Conservation (phyloP, 495 filamentous ascomycete genomes). For the Penicilliopsis zonata region DNA sequence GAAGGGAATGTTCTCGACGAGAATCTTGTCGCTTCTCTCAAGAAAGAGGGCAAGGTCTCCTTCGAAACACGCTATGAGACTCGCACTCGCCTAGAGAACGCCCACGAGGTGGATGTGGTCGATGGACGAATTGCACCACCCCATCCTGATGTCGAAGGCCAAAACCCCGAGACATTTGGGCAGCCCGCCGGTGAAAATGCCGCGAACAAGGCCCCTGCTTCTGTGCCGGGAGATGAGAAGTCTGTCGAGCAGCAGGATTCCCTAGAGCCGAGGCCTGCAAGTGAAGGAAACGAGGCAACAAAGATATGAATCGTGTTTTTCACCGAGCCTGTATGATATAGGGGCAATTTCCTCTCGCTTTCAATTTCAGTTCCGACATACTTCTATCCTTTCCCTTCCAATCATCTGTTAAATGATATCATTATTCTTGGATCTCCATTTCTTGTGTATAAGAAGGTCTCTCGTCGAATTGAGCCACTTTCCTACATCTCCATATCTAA, state of each 20-base stretch:
- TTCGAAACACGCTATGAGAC: slow-evolving; percentile 94
- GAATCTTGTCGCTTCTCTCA: slow-evolving; percentile 68
- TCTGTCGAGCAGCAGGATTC: slow-evolving; percentile 42
- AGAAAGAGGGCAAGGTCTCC: slow-evolving; percentile 69
- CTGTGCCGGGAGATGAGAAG: slow-evolving; percentile 50
- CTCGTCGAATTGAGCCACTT: too few relatives aligned
- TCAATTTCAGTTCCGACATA: not conserved
- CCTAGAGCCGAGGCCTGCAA: slow-evolving; percentile 57
- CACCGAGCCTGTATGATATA: slow-evolving; percentile 6
- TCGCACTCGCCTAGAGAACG: slow-evolving; percentile 47
- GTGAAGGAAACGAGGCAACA: slow-evolving; percentile 62
- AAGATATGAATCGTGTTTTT: slow-evolving; percentile 12
- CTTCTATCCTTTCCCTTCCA: not conserved
- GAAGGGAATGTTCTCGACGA: slow-evolving; percentile 79
- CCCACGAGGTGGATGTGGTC: slow-evolving; percentile 43
- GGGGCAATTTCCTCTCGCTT: not conserved
- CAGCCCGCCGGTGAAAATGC: slow-evolving; percentile 22
- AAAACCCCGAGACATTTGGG: slow-evolving; percentile 49
- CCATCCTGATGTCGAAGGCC: slow-evolving; percentile 73
- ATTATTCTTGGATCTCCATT: too few relatives aligned
- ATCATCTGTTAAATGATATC: not conserved
- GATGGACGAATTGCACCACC: slow-evolving; percentile 63
- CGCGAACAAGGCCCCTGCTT: slow-evolving; percentile 29
- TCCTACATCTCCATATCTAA: too few relatives aligned
- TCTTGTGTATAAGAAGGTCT: too few relatives aligned